Base-by-base conservation (phyloP, 2,329 filamentous ascomycete genomes). In the Verticillium nonalfalfae region DNA sequence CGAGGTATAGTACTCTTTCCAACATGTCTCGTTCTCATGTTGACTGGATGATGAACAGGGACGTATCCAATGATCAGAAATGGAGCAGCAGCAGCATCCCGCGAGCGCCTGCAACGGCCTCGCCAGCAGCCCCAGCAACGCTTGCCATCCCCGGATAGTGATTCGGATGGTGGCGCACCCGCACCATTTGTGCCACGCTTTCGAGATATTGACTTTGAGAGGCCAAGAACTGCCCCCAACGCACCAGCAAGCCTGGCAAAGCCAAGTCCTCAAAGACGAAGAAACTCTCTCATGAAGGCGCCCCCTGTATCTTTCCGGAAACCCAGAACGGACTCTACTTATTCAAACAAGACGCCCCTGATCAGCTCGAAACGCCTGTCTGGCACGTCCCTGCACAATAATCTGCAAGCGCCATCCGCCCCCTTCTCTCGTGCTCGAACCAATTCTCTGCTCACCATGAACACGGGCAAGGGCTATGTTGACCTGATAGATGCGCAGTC, bases 401-500 rank as follows among this genome's bases (percentile, higher is more conserved):
- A 14, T 13, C 40, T 56, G 61, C 59, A 63, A 62, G 58, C 64
- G 7, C 67, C 68, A 4, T 64, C 66, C 6, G 66, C 67, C 21
- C 66, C 66, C 15, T 66, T 69, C 34, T 31, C 58, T 57, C 73
- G 71, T 36, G 61, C 66, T 4, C 71, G 74, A 2, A 69, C 68
- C 40, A 67, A 68, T 38, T 78, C 75, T 0, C 63, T 74, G 21
- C 69, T 70, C 35, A 75, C 73, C 62, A 68, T 68, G 14, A 62
- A 66, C 40, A 66, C 69, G 7, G 65, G 64, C 26, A 59, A 67
- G 15, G 71, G 71, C 4, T 75, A 78, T 60, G 77, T 87, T 56
- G 84, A 87, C 64, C 70, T 88, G 1, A 74, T 87, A 2, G 85
- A 87, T 64, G 85, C 84, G 0, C 81, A 84, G 62, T 81, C 82